Conservation (phyloP, 2,329 filamentous ascomycete species). For the Phialocephala subalpina region DNA sequence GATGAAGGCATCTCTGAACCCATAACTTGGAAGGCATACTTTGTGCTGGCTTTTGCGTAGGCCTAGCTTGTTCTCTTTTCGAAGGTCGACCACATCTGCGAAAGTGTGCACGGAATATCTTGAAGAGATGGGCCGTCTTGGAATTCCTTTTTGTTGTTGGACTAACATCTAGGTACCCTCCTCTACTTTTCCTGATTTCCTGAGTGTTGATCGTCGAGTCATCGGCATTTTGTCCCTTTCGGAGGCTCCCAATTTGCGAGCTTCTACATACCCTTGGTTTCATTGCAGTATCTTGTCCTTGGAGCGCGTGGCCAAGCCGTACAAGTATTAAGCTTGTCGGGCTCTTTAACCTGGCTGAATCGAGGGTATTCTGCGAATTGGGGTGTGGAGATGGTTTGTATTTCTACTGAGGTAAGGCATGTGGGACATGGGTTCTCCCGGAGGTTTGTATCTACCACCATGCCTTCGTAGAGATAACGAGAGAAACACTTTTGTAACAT, state of each 20-base stretch:
- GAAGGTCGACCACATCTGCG: background rate
- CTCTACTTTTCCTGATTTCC: background rate
- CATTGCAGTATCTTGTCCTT: no score
- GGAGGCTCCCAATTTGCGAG: no score
- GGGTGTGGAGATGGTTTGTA: background rate
- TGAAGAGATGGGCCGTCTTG: background rate
- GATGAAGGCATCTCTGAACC: slow-evolving; percentile 95
- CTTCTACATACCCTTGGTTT: no score
- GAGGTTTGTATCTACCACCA: background rate
- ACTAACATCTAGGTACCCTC: background rate
- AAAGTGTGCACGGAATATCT: no score
- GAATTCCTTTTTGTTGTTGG: background rate
- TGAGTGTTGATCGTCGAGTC: background rate
- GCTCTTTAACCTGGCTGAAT: no score
- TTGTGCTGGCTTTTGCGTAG: background rate
- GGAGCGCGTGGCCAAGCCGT: no score
- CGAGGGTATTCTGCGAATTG: no score
- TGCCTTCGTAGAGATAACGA: background rate
- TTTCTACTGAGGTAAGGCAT: background rate
- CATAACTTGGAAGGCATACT: slow-evolving; percentile 60
- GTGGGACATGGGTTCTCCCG: background rate
- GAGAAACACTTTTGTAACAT: slow-evolving; percentile 8
- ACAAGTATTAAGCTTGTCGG: no score
- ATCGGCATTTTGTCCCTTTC: no score
- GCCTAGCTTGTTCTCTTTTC: slow-evolving; percentile 11